Evolutionary conservation across 805 yeast species (phyloP).

Genomic region (Saccharomycopsis capsularis): DNA sequence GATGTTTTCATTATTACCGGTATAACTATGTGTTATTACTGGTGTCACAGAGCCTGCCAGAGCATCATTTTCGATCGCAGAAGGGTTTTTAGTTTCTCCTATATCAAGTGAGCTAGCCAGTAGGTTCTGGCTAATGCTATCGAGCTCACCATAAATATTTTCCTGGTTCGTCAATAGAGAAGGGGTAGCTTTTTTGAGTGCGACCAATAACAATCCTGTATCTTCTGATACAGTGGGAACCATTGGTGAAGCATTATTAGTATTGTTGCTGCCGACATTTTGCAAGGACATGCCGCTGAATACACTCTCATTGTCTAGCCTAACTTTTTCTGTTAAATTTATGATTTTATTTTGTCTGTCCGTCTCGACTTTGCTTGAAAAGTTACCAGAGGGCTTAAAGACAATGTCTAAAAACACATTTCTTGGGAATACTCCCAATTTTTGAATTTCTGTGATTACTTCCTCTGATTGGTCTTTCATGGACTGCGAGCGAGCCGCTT

Average conservation of each 20-base stretch:
- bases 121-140: conserved; percentile 13
- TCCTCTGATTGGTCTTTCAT: conserved; percentile 20
- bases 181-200: conserved; percentile 33
- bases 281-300: conserved; percentile 5
- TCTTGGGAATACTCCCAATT: conserved; percentile 38
- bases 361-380: not conserved
- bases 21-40: conserved; percentile 49
- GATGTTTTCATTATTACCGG: conserved; percentile 61
- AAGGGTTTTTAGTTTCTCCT: too few species aligned
- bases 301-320: conserved; percentile 12
- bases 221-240: conserved; percentile 13
- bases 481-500: conserved; percentile 39
- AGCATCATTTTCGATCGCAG: not conserved
- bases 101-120: conserved; percentile 6
- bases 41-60: conserved; percentile 15
- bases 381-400: conserved; percentile 23
- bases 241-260: not conserved
- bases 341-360: conserved; percentile 7
- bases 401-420: conserved; percentile 45
- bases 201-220: conserved; percentile 31
- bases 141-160: conserved; percentile 41
- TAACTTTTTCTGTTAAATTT: not conserved
- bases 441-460: conserved; percentile 26
- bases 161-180: conserved; percentile 34
- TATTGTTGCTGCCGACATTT: not conserved